These are phyloP conservation scores for Nicotiana knightiana DNA, from an alignment of 257 asterid genomes.

Conservation along the genomic window DNA sequence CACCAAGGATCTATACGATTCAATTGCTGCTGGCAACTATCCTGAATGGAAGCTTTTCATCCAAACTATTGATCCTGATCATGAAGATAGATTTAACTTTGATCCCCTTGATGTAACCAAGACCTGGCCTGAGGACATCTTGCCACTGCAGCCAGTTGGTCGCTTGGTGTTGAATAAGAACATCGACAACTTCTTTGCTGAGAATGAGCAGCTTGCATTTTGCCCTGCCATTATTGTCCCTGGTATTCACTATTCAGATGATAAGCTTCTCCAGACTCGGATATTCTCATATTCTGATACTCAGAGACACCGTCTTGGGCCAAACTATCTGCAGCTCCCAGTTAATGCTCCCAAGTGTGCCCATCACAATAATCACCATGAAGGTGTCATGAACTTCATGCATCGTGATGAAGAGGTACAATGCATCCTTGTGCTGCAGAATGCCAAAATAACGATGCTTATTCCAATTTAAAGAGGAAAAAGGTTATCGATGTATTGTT, in stretches of 20 bases:
- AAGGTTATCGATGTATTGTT: too few relatives aligned
- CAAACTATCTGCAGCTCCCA: constrained; percentile 15
- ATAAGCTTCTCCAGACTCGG: constrained; percentile 15
- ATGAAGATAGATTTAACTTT: constrained; percentile 12
- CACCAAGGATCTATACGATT: constrained; percentile 10
- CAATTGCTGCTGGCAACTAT: constrained; percentile 18
- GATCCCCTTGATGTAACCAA: constrained; percentile 15
- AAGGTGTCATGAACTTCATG: constrained; percentile 17
- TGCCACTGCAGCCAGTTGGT: constrained; percentile 16
- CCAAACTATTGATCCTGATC: constrained; percentile 9
- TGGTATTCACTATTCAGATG: constrained; percentile 14
- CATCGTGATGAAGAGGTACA: constrained; percentile 20
- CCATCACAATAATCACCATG: constrained; percentile 9
- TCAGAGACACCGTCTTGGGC: constrained; percentile 15
- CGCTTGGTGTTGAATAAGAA: constrained; percentile 6
- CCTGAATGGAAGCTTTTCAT: constrained; percentile 19
- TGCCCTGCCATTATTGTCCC: constrained; percentile 13
- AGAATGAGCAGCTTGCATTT: constrained; percentile 16
- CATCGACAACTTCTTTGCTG: constrained; percentile 4
- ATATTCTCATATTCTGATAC: constrained; percentile 16
- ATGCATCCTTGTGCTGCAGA: neutral
- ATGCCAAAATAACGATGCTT: neutral
- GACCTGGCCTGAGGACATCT: constrained; percentile 12
- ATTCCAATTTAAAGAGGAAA: too few relatives aligned
- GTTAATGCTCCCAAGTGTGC: constrained; percentile 22